phyloP scores from a whole-genome alignment of 2,329 filamentous ascomycete species.

The Colletotrichum spinosum region DNA sequence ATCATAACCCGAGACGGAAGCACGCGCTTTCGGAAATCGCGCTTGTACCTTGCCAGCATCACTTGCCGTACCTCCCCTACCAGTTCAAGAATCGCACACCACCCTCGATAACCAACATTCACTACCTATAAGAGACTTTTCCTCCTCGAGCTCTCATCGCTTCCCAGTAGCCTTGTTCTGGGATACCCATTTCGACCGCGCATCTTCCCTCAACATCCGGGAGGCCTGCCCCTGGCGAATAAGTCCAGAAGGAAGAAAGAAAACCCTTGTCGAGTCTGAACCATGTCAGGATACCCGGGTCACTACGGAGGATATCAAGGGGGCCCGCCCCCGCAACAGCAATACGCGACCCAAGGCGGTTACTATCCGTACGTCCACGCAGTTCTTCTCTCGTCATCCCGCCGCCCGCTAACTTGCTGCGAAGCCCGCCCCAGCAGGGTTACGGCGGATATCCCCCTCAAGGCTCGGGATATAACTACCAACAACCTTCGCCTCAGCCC shows the following conservation, averaged over 20 bases:
- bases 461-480: conserved; percentile 56
- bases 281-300: conserved; percentile 74
- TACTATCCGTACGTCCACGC: conserved; percentile 63
- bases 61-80: conserved; percentile 18
- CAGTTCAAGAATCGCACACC: conserved; percentile 1
- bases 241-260: neutral
- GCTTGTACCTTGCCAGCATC: conserved; percentile 13
- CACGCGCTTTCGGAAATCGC: conserved; percentile 23
- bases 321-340: conserved; percentile 48
- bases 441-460: conserved; percentile 61
- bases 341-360: conserved; percentile 52
- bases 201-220: neutral
- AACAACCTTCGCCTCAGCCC: conserved; percentile 62
- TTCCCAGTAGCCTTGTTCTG: neutral
- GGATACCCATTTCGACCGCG: too few species aligned
- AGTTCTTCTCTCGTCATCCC: conserved; percentile 41
- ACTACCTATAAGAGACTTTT: conserved; percentile 19
- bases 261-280: conserved; percentile 23
- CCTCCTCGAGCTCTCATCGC: neutral
- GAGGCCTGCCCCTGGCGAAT: conserved; percentile 1
- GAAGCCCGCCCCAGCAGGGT: conserved; percentile 53
- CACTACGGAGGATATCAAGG: conserved; percentile 58
- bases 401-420: conserved; percentile 42
- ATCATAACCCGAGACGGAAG: conserved; percentile 25
- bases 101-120: conserved; percentile 8